Evolutionary conservation across 1,284 basidiomycete species (phyloP), one percentile per base, ranked within the genome.

Genomic region (Leucocoprinus gongylophorus): DNA sequence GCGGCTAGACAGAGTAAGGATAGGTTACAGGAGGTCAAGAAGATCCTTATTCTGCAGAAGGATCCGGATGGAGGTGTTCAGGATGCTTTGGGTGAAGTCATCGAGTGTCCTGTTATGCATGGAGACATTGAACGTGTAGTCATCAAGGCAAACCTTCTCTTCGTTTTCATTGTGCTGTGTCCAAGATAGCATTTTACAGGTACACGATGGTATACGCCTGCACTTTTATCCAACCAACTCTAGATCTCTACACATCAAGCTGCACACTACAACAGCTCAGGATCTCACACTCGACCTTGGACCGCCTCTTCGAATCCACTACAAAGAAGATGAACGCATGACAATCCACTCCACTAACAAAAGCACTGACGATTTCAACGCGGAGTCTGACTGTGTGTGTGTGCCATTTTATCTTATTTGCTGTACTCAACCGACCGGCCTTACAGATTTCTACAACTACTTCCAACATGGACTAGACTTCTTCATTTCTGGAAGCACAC

Each of bases 401-500:
- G 3, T 12, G 3, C 20, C 39, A 40, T 23, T 20, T 6, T 9
- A 40, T 21, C 29, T 44, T 20, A 23, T 52, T 44, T 38, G 17
- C 32, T 23, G 43, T 18, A 15, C 21, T 15, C 38, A 2, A 26
- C 29, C 52, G 12, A 46, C 32, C 23, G 26, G n/a, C 35, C 26
- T 15, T 37, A 15, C 54, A 88, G 88, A 91, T 66, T 95, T 94
- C 67, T 93, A 91, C 71, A 94, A 94, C 63, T 95, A 94, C 64
- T 91, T 94, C 58, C 86, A 91, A 60, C 81, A 90, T 61, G 91
- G 91, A 1, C 67, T 95, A 10, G 91, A 95, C 62, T 88, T 93
- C 57, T 74, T 92, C 20, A 73, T 94, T 32, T 85, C 83, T 2
- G 84, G 85, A 17, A 70, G 74, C 15, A 80, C 77, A 0, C 85